Conservation (phyloP, 2,329 filamentous ascomycete species). For the Passalora sequoiae region DNA sequence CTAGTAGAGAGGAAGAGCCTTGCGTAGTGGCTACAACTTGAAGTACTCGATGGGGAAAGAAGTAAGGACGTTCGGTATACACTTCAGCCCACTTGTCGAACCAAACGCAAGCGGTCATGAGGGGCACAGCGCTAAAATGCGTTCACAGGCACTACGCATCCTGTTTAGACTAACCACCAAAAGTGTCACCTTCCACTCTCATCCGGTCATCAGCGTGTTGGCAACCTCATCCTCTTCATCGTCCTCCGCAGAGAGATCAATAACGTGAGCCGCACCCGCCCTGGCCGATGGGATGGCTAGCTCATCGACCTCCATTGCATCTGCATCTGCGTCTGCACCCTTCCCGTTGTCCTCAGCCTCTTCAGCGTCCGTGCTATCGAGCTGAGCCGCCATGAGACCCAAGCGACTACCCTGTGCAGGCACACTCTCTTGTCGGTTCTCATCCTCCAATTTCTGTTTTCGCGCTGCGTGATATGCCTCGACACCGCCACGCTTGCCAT, state of each 20-base stretch:
- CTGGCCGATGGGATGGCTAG: neutral
- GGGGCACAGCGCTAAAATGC: no score
- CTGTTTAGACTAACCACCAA: no score
- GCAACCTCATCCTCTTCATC: neutral
- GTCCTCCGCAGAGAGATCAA: constrained; percentile 4
- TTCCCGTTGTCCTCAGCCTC: constrained; percentile 3
- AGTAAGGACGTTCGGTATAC: no score
- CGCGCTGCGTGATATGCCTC: constrained; percentile 26
- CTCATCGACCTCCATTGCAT: constrained; percentile 6
- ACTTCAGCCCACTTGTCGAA: no score
- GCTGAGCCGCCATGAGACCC: constrained; percentile 15
- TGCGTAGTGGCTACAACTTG: no score
- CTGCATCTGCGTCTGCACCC: constrained; percentile 8
- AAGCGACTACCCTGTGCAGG: constrained; percentile 6
- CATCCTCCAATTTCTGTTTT: constrained; percentile 16
- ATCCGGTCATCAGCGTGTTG: constrained; percentile 1
- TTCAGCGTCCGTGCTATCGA: constrained; percentile 14
- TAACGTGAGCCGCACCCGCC: neutral
- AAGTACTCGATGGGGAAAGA: no score
- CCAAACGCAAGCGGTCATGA: no score
- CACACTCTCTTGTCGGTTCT: constrained; percentile 9
- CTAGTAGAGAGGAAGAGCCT: neutral
- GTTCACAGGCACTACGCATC: no score
- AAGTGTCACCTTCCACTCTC: no score
- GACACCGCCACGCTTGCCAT: constrained; percentile 25